Evolutionary conservation across 305 asterid species (phyloP).

Genomic region (Solanum hybrid): DNA sequence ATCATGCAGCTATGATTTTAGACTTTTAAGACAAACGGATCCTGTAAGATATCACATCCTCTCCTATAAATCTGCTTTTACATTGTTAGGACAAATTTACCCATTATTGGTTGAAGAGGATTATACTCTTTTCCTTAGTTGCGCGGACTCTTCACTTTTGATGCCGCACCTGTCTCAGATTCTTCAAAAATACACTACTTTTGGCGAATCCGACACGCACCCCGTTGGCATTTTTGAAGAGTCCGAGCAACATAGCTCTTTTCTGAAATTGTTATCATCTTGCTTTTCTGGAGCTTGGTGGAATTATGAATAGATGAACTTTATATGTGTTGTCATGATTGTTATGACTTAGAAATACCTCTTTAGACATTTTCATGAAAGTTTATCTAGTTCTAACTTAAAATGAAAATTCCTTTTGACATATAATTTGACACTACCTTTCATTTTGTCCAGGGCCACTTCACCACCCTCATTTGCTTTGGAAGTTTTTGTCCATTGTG

Average conservation of each 20-base stretch:
- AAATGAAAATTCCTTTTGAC: not conserved
- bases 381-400: not conserved
- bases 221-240: no score
- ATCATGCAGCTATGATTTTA: not conserved
- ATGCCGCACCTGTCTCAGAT: no score
- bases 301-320: not conserved
- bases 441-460: conserved; percentile 48
- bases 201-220: no score
- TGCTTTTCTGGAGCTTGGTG: not conserved
- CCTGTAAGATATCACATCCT: not conserved
- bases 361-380: not conserved
- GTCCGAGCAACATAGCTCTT: not conserved
- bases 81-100: not conserved
- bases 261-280: not conserved
- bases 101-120: not conserved
- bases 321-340: not conserved
- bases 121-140: not conserved
- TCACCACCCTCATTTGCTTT: conserved; percentile 85
- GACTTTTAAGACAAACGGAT: not conserved
- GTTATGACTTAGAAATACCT: not conserved
- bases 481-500: conserved; percentile 91
- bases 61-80: not conserved
- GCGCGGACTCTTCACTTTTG: no score
- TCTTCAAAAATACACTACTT: no score
- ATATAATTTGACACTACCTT: not conserved